Evolutionary conservation across 768 basidiomycete species (phyloP), one percentile per base, ranked within the genome.

Genomic region (Podaxis mareebaensis): DNA sequence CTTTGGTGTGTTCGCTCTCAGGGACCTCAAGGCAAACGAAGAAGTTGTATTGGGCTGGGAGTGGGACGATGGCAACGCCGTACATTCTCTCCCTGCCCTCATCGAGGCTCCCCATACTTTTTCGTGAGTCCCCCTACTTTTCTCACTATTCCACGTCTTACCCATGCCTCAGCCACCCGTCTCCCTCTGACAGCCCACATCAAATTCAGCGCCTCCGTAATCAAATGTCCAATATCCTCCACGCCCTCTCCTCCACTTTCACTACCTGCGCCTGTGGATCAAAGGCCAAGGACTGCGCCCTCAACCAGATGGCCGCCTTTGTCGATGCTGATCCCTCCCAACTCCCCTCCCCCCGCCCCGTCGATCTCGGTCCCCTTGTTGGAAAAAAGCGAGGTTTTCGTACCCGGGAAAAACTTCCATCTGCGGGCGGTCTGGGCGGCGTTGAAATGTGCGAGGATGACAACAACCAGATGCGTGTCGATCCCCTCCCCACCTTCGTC

Each of bases 1-100:
- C 0, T 96, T 97, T 70, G 94, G 87, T 0, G 78, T 97, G 0
- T 96, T 95, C 66, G 92, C 95, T 1, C 74, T 88, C 17, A 76
- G 86, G 11, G 90, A 92, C 65, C 81, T 98, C 66, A 83, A 83
- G 60, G 85, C 85, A 38, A 82, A 90, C 53, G 94, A 95, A 66
- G 96, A 98, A 76, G 84, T 98, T 20, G 86, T 95, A 0, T 76
- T 98, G 0, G 91, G 91, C 0, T 98, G 96, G 95, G 95, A 97
- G 72, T 99, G 96, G 96, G 95, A 98, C 68, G 96, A 99, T 69
- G 87, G 87, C 2, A 91, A 93, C 70, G 87, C 89, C 0, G 85
- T 96, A 0, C 95, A 96, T 74, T 77, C 81, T 64, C 77, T 94
- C 0, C 91, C 86, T n/a, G 86, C 86, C 7, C 74, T 92, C 56